A percentile compares a stretch with the other conserved stretches of the same genome.
Evolutionary conservation across 1,284 basidiomycete genomes (phyloP).

Genomic region (Fomitopsis betulina): DNA sequence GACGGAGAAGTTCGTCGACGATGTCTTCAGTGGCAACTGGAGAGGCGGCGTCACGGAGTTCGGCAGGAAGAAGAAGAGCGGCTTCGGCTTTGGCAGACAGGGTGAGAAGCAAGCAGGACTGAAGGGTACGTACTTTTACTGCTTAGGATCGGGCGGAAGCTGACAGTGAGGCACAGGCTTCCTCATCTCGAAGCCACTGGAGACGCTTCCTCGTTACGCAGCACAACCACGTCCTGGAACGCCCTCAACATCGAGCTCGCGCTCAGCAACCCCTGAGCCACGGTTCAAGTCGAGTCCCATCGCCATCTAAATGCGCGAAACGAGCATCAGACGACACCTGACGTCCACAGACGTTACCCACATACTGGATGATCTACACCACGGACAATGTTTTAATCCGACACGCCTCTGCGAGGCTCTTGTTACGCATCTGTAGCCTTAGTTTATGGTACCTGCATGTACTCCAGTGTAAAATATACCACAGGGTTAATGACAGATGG

Average conservation of each 20-base stretch:
- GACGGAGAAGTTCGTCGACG: conserved; percentile 31
- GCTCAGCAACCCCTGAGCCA: conserved; percentile 25
- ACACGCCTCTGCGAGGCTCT: not conserved
- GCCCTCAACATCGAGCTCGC: conserved; percentile 22
- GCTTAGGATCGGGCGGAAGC: not conserved
- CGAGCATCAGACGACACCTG: not conserved
- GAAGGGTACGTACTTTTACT: conserved; percentile 37
- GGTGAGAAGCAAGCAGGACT: conserved; percentile 73
- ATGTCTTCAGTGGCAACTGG: conserved; percentile 20
- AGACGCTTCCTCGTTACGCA: conserved; percentile 35
- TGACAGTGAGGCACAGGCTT: conserved; percentile 23
- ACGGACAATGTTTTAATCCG: not conserved
- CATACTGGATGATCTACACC: not conserved
- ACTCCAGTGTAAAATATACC: not conserved
- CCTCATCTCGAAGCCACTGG: conserved; percentile 33
- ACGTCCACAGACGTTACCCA: conserved; percentile 1
- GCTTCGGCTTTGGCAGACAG: conserved; percentile 63
- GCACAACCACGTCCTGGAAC: conserved; percentile 15
- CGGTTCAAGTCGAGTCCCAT: conserved; percentile 27
- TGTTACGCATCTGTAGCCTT: conserved; percentile 1
- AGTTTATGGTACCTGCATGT: not conserved
- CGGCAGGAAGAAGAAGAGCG: conserved; percentile 32
- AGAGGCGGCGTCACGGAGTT: conserved; percentile 13
- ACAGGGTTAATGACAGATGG: not conserved
- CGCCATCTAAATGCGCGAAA: conserved; percentile 18